Evolutionary conservation across 345 rosid genomes (phyloP).

Genomic region (Boechera stricta): DNA sequence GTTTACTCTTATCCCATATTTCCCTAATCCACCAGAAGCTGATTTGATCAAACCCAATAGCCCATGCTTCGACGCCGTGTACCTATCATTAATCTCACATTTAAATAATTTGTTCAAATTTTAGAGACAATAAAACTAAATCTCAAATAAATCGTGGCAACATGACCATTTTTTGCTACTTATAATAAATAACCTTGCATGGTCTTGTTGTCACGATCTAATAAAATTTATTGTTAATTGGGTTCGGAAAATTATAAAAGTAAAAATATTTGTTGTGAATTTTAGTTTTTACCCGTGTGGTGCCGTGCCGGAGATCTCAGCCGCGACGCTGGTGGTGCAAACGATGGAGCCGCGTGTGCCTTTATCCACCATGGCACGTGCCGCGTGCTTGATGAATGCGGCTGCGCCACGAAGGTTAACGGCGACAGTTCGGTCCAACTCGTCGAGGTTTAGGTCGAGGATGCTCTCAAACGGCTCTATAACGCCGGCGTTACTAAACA

Average conservation of each 20-base stretch:
- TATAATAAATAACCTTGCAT: background rate
- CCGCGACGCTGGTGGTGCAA: constrained; percentile 74
- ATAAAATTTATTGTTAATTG: background rate
- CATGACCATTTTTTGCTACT: background rate
- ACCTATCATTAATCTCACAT: constrained; percentile 29
- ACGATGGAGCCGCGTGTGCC: constrained; percentile 76
- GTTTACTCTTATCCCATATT: constrained; percentile 84
- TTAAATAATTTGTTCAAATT: background rate
- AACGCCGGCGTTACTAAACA: constrained; percentile 88
- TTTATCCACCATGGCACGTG: constrained; percentile 74
- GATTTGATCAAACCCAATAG: constrained; percentile 71
- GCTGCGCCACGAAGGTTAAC: constrained; percentile 83
- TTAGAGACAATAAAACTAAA: background rate
- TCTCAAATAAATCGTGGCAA: background rate
- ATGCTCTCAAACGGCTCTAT: constrained; percentile 63
- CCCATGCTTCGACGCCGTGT: constrained; percentile 82
- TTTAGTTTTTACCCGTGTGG: constrained; percentile 56
- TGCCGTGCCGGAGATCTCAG: constrained; percentile 64
- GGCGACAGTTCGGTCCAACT: constrained; percentile 62
- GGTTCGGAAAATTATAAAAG: background rate
- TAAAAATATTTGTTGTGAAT: background rate
- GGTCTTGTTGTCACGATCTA: background rate
- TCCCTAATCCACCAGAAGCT: constrained; percentile 79
- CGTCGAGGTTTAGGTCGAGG: constrained; percentile 61
- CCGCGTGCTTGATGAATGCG: constrained; percentile 77